A percentile compares a stretch with the other conserved stretches of the same genome.
These are phyloP conservation scores for Ascoidea asiatica DNA, from an alignment of 805 yeast species.

Conservation along the genomic window DNA sequence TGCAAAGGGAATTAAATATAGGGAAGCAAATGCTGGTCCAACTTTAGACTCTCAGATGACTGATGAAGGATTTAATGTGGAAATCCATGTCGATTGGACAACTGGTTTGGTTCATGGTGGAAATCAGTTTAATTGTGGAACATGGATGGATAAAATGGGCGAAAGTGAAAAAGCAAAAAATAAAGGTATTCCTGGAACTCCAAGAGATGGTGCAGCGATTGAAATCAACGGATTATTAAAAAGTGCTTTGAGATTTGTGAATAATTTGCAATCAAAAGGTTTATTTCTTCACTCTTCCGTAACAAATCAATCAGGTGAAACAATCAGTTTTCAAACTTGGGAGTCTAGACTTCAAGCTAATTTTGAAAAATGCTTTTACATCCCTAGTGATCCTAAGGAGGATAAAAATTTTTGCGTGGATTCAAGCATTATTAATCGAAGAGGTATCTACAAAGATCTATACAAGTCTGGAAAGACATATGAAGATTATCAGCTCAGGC, in stretches of 20 bases:
- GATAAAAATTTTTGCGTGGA: constrained; percentile 54
- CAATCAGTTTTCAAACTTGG: constrained; percentile 56
- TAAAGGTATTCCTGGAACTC: constrained; percentile 94
- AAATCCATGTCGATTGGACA: constrained; percentile 70
- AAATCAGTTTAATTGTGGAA: constrained; percentile 86
- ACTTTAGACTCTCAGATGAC: constrained; percentile 83
- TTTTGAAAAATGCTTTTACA: constrained; percentile 68
- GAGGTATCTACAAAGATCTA: constrained; percentile 90
- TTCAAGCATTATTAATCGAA: constrained; percentile 56
- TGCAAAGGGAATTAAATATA: constrained; percentile 72
- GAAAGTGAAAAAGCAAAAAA: constrained; percentile 74
- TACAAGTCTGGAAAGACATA: constrained; percentile 71
- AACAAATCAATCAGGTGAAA: constrained; percentile 38
- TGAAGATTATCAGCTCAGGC: constrained; percentile 88
- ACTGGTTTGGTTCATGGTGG: constrained; percentile 89
- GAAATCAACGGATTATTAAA: constrained; percentile 85
- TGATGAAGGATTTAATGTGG: constrained; percentile 83
- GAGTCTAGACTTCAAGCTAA: constrained; percentile 50
- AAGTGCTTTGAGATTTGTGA: constrained; percentile 71
- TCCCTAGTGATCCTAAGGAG: constrained; percentile 52
- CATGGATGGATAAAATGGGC: constrained; percentile 99
- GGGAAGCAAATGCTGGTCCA: constrained; percentile 94
- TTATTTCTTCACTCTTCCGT: constrained; percentile 47
- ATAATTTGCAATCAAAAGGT: constrained; percentile 38
- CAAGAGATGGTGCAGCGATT: constrained; percentile 93